Evolutionary conservation across 768 basidiomycete genomes (phyloP), one percentile per base, ranked within the genome.

Genomic region (Rhizopogon salebrosus): DNA sequence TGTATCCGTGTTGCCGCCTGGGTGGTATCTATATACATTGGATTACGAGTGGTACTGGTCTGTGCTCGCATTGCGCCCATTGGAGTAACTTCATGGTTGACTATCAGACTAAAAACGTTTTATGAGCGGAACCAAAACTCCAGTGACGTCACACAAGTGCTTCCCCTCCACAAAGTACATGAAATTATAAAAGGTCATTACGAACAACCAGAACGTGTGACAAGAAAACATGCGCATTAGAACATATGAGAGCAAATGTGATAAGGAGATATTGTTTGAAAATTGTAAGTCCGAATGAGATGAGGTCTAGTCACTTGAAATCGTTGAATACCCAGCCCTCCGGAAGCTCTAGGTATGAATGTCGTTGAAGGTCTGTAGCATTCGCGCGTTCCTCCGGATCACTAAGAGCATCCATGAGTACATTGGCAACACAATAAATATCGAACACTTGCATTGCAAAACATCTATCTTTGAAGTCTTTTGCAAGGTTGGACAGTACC

Each of bases 381-480:
- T 74, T 82, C 2, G 93, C 89, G 34, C 94, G 85, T 58, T 90
- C 82, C 49, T 88, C 83, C 8, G 93, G 93, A 63, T 94, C 84
- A 56, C 89, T 92, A 54, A 20, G 54, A 41, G 31, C 26, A 0
- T 16, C 7, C 9, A 16, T 63, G 3, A 60, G 50, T 39, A 48
- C 18, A 20, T 27, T 52, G 24, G 46, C 27, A 49, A 9, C 18
- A 41, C 22, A 18, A 3, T n/a, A 34, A 52, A 24, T 20, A 4
- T 29, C 39, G 20, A 31, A 23, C 41, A 70, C 88, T 60, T 64
- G 92, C 92, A 92, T 85, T 3, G 91, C 87, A 64, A 98, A 93
- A 70, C 97, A 98, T 63, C 83, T 84, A 48, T 76, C 75, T 60
- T 95, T 79, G 70, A 99, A 97, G 64, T 95, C 89, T 56, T 88